phyloP scores from a whole-genome alignment of 2,329 filamentous ascomycete genomes.

The Cytospora chrysosperma region DNA sequence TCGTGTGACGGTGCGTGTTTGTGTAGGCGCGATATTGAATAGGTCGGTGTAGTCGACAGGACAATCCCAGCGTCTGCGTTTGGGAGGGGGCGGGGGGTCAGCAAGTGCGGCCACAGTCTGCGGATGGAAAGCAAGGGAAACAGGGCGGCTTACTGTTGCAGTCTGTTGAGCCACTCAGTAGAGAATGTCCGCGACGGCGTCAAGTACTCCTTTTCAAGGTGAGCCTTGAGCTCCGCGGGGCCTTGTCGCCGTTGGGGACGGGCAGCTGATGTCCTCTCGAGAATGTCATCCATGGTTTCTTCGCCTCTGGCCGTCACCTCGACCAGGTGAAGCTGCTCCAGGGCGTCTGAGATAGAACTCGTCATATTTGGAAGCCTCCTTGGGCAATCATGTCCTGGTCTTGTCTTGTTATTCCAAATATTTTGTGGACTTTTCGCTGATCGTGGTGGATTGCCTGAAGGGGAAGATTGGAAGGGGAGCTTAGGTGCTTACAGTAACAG shows the following conservation, averaged over 20 bases:
- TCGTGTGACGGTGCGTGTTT: slow-evolving; percentile 90
- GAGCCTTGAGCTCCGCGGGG: slow-evolving; percentile 63
- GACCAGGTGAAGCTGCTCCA: slow-evolving; percentile 50
- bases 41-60: slow-evolving; percentile 78
- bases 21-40: slow-evolving; percentile 84
- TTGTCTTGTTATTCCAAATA: not conserved
- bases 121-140: not conserved
- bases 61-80: slow-evolving; percentile 66
- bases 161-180: slow-evolving; percentile 78
- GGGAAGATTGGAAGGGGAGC: not conserved
- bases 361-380: slow-evolving; percentile 27
- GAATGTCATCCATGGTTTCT: slow-evolving; percentile 55
- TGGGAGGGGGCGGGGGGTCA: slow-evolving; percentile 5
- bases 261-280: slow-evolving; percentile 45
- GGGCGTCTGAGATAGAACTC: slow-evolving; percentile 44
- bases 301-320: slow-evolving; percentile 31
- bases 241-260: slow-evolving; percentile 48
- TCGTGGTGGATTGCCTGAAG: not conserved
- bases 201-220: slow-evolving; percentile 75
- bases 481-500: too few relatives aligned
- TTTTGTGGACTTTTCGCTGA: not conserved
- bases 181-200: slow-evolving; percentile 78
- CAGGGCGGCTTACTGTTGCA: slow-evolving; percentile 66
- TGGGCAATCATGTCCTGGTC: not conserved
- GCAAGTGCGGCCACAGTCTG: not conserved